Percentiles rank a stretch among this genome's conserved stretches.
Evolutionary conservation across 805 yeast genomes (phyloP).

Genomic region (Barnettozyma sp.): DNA sequence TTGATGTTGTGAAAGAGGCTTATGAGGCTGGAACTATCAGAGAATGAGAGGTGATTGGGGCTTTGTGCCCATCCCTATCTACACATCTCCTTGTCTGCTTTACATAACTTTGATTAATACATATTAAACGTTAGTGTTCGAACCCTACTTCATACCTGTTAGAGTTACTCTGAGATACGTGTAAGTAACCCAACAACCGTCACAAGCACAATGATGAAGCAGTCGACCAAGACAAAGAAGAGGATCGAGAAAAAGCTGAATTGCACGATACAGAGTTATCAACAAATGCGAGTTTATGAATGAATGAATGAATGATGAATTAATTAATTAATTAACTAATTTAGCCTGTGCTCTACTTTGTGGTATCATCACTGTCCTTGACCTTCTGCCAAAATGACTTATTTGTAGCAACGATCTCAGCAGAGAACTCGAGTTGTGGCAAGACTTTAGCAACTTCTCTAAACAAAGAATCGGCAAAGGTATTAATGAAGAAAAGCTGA

Average conservation of each 20-base stretch:
- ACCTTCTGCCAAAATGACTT: conserved; percentile 8
- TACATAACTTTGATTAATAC: conserved; percentile 3
- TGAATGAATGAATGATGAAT: too few relatives aligned
- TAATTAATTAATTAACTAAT: too few relatives aligned
- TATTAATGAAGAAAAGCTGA: conserved; percentile 75
- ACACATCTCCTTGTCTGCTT: not conserved
- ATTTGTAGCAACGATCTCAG: conserved; percentile 35
- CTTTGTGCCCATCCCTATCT: too few relatives aligned
- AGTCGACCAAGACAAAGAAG: too few relatives aligned
- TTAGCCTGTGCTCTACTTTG: too few relatives aligned
- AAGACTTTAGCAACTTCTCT: conserved; percentile 51
- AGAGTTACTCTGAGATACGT: too few relatives aligned
- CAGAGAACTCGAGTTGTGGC: conserved; percentile 54
- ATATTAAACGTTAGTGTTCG: too few relatives aligned
- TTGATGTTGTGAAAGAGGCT: conserved; percentile 67
- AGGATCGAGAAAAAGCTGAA: too few relatives aligned
- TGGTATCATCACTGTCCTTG: conserved; percentile 2
- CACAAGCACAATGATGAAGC: not conserved
- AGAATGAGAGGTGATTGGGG: conserved; percentile 5
- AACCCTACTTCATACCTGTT: too few relatives aligned
- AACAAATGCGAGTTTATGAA: too few relatives aligned
- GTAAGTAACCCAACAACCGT: too few relatives aligned
- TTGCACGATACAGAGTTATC: too few relatives aligned
- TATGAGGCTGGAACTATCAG: conserved; percentile 35
- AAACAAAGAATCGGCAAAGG: conserved; percentile 78